These are phyloP conservation scores for Penicillium pancosmium DNA, from an alignment of 495 filamentous ascomycete genomes.

Conservation along the genomic window DNA sequence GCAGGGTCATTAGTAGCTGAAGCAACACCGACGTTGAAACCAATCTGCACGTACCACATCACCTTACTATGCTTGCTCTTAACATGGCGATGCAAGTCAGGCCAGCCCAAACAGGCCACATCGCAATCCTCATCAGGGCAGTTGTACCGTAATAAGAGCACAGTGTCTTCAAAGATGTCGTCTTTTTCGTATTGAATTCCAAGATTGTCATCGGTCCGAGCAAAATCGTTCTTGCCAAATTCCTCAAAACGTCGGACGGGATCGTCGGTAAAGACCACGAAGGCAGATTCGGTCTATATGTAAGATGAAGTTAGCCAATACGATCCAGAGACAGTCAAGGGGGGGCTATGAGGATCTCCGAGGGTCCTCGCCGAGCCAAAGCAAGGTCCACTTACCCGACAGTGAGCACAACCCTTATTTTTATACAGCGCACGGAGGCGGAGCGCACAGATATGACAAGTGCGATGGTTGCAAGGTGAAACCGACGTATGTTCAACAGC, in stretches of 20 bases:
- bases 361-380: slow-evolving; percentile 8
- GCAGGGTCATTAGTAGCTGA: slow-evolving; percentile 6
- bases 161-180: slow-evolving; percentile 85
- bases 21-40: neutral
- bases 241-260: slow-evolving; percentile 79
- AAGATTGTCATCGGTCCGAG: slow-evolving; percentile 74
- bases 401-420: slow-evolving; percentile 92
- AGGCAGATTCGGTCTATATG: slow-evolving; percentile 70
- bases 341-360: neutral
- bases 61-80: slow-evolving; percentile 76
- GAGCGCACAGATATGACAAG: slow-evolving; percentile 93
- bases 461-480: slow-evolving; percentile 91
- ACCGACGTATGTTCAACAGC: slow-evolving; percentile 80
- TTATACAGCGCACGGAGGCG: slow-evolving; percentile 92
- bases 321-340: neutral
- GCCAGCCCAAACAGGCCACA: slow-evolving; percentile 90
- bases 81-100: slow-evolving; percentile 90
- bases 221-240: slow-evolving; percentile 71
- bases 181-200: slow-evolving; percentile 88
- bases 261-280: slow-evolving; percentile 91
- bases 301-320: neutral
- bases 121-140: slow-evolving; percentile 86
- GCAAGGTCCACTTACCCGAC: slow-evolving; percentile 63
- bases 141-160: slow-evolving; percentile 89
- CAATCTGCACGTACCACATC: slow-evolving; percentile 68